These are phyloP conservation scores for Lachnellula hyalina DNA, from an alignment of 2,329 filamentous ascomycete species.

Conservation along the genomic window DNA sequence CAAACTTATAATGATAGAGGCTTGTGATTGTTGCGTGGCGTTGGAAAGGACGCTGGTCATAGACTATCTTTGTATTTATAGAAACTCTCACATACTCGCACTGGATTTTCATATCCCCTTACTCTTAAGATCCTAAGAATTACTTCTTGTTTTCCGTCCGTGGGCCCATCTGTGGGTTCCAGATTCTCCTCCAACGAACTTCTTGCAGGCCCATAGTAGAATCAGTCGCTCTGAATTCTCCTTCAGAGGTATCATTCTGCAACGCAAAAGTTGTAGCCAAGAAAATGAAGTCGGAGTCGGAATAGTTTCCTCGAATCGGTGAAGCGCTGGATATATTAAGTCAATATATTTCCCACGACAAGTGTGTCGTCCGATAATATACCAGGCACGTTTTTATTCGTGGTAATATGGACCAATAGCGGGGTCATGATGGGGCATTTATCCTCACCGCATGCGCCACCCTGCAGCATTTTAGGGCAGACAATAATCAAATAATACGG, in stretches of 20 bases:
- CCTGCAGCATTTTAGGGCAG: no score
- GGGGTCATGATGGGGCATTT: background rate
- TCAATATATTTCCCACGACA: background rate
- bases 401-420: background rate
- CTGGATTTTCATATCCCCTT: no score
- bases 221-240: background rate
- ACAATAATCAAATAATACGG: no score
- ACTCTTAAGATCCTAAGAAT: background rate
- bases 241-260: background rate
- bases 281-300: background rate
- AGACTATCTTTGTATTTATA: background rate
- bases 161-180: background rate
- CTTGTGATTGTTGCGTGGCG: background rate
- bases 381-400: background rate
- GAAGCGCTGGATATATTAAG: background rate
- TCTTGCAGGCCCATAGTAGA: background rate
- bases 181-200: background rate
- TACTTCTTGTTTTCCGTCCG: background rate
- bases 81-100: background rate
- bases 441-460: no score
- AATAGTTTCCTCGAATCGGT: background rate
- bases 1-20: background rate
- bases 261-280: background rate
- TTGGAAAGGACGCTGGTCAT: no score
- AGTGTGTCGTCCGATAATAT: background rate